A percentile compares a stretch with the other conserved stretches of the same genome.
These are phyloP conservation scores for Globisporangium acanthophoron DNA, from an alignment of 352 stramenopile species.

Conservation along the genomic window DNA sequence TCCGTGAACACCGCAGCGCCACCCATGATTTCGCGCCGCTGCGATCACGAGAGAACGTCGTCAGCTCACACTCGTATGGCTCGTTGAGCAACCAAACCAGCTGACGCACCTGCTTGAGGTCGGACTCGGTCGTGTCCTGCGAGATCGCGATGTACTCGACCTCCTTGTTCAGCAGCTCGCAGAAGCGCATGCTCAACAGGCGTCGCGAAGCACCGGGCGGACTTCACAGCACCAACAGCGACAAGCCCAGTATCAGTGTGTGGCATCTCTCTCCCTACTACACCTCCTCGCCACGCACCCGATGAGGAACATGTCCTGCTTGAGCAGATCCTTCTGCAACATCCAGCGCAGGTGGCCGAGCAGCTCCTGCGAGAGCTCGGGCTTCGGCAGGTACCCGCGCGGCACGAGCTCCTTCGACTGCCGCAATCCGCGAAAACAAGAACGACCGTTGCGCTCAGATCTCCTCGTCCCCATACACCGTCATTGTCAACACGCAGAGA, in stretches of 20 bases:
- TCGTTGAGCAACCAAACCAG: neutral
- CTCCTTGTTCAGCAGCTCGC: conserved; percentile 77
- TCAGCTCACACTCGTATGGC: neutral
- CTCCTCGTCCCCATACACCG: neutral
- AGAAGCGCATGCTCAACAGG: conserved; percentile 79
- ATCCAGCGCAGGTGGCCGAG: conserved; percentile 82
- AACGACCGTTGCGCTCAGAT: neutral
- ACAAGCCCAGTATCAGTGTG: neutral
- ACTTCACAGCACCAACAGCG: conserved; percentile 14
- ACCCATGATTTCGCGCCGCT: conserved; percentile 67
- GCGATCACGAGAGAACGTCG: neutral
- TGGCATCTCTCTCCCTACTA: neutral
- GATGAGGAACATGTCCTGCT: conserved; percentile 88
- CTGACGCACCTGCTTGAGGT: conserved; percentile 80
- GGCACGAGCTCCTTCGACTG: conserved; percentile 49
- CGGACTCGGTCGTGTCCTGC: conserved; percentile 91
- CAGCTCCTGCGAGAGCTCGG: conserved; percentile 36
- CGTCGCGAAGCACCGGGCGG: conserved; percentile 69
- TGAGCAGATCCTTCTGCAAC: conserved; percentile 77
- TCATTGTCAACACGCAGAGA: neutral
- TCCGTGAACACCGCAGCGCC: conserved; percentile 84
- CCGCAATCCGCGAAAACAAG: neutral
- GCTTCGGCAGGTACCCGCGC: conserved; percentile 45
- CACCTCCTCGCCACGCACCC: conserved; percentile 24
- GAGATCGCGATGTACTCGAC: conserved; percentile 92